These are phyloP conservation scores for Saccharata proteae DNA, from an alignment of 2,329 filamentous ascomycete species.

Conservation along the genomic window DNA sequence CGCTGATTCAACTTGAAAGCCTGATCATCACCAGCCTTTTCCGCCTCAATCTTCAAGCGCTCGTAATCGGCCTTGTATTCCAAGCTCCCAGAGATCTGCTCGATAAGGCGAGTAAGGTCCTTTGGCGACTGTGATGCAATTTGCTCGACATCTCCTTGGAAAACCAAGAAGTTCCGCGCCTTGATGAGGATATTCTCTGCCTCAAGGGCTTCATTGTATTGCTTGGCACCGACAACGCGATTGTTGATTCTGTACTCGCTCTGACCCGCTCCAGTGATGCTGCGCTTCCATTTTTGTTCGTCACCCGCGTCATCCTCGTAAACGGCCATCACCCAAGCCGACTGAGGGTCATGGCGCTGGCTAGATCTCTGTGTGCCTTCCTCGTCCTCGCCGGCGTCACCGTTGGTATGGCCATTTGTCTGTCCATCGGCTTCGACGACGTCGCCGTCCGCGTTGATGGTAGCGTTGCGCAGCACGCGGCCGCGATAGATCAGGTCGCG, in stretches of 20 bases:
- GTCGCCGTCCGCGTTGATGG: constrained; percentile 84
- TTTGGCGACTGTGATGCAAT: constrained; percentile 92
- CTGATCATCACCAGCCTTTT: constrained; percentile 79
- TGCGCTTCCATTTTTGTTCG: constrained; percentile 90
- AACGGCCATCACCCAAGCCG: constrained; percentile 97
- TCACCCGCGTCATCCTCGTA: constrained; percentile 96
- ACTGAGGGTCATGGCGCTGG: constrained; percentile 71
- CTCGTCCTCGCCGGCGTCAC: constrained; percentile 16
- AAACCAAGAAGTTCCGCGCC: constrained; percentile 93
- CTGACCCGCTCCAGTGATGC: constrained; percentile 74
- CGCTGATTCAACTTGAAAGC: constrained; percentile 79
- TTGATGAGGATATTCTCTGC: constrained; percentile 95
- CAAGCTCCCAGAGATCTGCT: constrained; percentile 93
- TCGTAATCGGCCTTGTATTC: constrained; percentile 95
- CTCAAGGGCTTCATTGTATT: constrained; percentile 90
- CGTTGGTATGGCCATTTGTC: constrained; percentile 43
- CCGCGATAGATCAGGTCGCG: constrained; percentile 94
- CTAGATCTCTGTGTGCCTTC: constrained; percentile 47
- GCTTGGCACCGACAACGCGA: constrained; percentile 70
- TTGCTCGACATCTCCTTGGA: constrained; percentile 94
- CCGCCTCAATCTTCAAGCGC: constrained; percentile 69
- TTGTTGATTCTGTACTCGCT: constrained; percentile 98
- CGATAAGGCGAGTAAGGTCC: constrained; percentile 84
- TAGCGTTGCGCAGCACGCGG: constrained; percentile 80
- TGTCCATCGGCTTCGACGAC: constrained; percentile 38